A percentile compares a stretch with the other conserved stretches of the same genome.
phyloP scores from a whole-genome alignment of 805 yeast species.

The Brettanomyces anomalus region DNA sequence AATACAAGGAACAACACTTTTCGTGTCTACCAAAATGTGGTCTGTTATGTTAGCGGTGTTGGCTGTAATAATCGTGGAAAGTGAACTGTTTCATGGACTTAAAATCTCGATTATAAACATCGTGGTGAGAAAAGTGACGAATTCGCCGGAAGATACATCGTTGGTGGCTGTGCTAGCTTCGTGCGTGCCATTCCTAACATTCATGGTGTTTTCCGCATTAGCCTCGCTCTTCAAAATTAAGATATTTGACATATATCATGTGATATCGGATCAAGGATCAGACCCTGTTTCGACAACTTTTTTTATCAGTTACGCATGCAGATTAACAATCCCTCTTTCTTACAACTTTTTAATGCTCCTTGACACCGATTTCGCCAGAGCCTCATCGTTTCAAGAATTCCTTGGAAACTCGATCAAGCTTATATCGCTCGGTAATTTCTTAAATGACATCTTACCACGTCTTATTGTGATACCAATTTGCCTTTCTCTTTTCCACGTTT shows the following conservation, averaged over 20 bases:
- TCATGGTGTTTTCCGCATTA: slow-evolving; percentile 63
- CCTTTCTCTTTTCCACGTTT: slow-evolving; percentile 56
- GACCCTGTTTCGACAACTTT: slow-evolving; percentile 71
- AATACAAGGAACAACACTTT: not conserved
- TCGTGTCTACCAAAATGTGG: slow-evolving; percentile 6
- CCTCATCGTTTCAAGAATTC: slow-evolving; percentile 57
- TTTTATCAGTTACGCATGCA: slow-evolving; percentile 71
- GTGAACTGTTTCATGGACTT: slow-evolving; percentile 70
- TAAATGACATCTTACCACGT: slow-evolving; percentile 72
- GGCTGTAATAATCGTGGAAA: slow-evolving; percentile 53
- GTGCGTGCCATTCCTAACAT: slow-evolving; percentile 41
- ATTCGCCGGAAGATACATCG: slow-evolving; percentile 7
- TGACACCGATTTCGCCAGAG: slow-evolving; percentile 23
- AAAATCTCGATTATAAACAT: slow-evolving; percentile 51
- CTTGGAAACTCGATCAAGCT: slow-evolving; percentile 68
- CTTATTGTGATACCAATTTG: slow-evolving; percentile 62
- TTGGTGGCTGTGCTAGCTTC: slow-evolving; percentile 28
- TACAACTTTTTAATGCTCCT: slow-evolving; percentile 69
- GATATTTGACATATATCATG: slow-evolving; percentile 67
- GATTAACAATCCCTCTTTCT: slow-evolving; percentile 74
- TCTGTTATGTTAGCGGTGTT: slow-evolving; percentile 34
- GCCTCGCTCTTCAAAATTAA: slow-evolving; percentile 58
- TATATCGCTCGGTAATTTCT: slow-evolving; percentile 61
- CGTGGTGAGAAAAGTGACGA: slow-evolving; percentile 20
- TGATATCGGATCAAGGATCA: slow-evolving; percentile 55